These are phyloP conservation scores for Amanita rubescens DNA, from an alignment of 768 basidiomycete genomes.

Conservation along the genomic window DNA sequence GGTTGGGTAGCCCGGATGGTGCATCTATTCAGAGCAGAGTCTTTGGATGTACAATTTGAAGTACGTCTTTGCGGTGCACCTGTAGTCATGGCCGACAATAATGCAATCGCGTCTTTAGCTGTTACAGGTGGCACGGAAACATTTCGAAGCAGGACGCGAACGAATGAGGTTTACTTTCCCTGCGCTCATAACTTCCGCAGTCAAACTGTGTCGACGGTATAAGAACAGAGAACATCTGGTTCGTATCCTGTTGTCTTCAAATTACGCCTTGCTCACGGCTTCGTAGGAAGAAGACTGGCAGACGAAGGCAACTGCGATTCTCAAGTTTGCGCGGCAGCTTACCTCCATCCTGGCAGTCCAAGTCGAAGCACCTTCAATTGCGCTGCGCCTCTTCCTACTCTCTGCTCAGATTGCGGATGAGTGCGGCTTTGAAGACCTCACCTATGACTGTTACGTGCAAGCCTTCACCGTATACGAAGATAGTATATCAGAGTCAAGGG, in stretches of 20 bases:
- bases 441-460: conserved; percentile 97
- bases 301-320: conserved; percentile 74
- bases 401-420: conserved; percentile 94
- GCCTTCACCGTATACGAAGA: conserved; percentile 98
- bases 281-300: conserved; percentile 81
- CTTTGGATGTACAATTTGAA: conserved; percentile 84
- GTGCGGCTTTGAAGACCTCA: conserved; percentile 90
- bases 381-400: conserved; percentile 90
- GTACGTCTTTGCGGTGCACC: conserved; percentile 33
- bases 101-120: conserved; percentile 40
- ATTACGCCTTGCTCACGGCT: background rate
- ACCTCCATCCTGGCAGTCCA: conserved; percentile 89
- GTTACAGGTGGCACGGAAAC: conserved; percentile 81
- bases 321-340: conserved; percentile 92
- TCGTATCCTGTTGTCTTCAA: conserved; percentile 13
- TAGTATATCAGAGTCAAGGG: conserved; percentile 90
- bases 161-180: conserved; percentile 97
- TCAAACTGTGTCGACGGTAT: conserved; percentile 89
- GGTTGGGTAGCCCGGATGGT: conserved; percentile 99
- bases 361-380: conserved; percentile 88
- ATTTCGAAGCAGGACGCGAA: conserved; percentile 89
- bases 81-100: background rate
- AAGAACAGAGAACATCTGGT: conserved; percentile 74
- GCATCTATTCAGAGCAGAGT: conserved; percentile 87
- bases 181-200: conserved; percentile 86